Conservation (phyloP, 2,329 filamentous ascomycete genomes). For the Scytalidium lignicola region DNA sequence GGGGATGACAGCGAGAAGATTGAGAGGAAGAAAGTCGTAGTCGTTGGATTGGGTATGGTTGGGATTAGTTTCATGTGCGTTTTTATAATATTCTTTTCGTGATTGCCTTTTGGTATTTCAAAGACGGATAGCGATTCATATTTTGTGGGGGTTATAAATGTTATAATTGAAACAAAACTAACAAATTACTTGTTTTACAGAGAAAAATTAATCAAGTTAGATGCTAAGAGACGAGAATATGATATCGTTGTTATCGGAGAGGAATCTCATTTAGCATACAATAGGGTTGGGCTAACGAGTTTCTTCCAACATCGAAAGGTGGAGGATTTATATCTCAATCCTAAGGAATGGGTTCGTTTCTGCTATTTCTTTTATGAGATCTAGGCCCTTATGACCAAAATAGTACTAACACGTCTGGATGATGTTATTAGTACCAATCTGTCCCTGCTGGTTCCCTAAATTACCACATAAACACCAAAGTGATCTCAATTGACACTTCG, state of each 20-base stretch:
- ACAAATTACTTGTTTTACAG: constrained; percentile 36
- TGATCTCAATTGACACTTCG: constrained; percentile 59
- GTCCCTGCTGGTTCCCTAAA: constrained; percentile 58
- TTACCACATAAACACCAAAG: constrained; percentile 70
- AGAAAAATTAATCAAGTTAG: constrained; percentile 84
- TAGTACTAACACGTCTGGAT: not conserved
- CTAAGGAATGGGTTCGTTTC: constrained; percentile 66
- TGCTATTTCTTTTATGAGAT: too few relatives aligned
- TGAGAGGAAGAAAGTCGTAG: constrained; percentile 63
- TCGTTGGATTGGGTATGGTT: constrained; percentile 90
- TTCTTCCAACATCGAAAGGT: constrained; percentile 85
- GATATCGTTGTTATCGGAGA: constrained; percentile 83
- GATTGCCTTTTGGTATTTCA: not conserved
- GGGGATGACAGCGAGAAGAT: not conserved
- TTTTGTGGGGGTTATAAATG: too few relatives aligned
- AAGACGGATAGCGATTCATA: not conserved
- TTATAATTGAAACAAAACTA: too few relatives aligned
- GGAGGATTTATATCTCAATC: constrained; percentile 84
- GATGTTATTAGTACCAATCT: constrained; percentile 18
- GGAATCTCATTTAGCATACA: constrained; percentile 83
- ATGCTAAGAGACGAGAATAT: constrained; percentile 69
- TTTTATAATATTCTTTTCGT: not conserved
- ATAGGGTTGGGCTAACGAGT: constrained; percentile 80
- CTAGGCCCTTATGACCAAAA: not conserved
- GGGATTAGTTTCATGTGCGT: constrained; percentile 82